Evolutionary conservation across 83 land plant species (phyloP).

Genomic region (Isoetes engelmannii): DNA sequence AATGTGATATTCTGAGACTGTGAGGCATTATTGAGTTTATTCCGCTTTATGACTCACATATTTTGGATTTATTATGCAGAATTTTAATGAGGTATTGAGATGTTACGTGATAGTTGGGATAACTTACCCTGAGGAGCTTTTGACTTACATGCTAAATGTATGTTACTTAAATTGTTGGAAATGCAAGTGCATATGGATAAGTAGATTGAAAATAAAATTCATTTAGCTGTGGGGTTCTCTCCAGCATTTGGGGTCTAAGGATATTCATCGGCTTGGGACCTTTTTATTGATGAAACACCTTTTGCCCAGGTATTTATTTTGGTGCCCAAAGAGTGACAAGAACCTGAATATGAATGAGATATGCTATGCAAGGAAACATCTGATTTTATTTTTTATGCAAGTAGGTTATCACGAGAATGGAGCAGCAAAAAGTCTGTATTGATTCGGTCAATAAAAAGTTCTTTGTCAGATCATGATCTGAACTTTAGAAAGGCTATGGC

Average conservation of each 20-base stretch:
- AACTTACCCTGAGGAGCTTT: conserved; percentile 81
- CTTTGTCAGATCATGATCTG: conserved; percentile 70
- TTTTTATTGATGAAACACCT: conserved; percentile 78
- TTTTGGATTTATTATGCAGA: conserved; percentile 38
- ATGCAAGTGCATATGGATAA: background rate
- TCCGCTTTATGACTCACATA: no score
- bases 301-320: conserved; percentile 64
- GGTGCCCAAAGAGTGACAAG: background rate
- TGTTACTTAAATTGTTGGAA: background rate
- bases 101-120: conserved; percentile 83
- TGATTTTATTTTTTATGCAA: conserved; percentile 1
- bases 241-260: conserved; percentile 45
- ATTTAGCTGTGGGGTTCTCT: background rate
- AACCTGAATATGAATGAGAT: no score
- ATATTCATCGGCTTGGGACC: conserved; percentile 68
- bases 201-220: background rate
- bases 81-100: conserved; percentile 76
- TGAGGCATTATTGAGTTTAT: no score
- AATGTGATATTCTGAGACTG: no score
- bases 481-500: conserved; percentile 67
- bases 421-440: conserved; percentile 47
- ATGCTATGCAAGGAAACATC: no score
- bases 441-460: conserved; percentile 55
- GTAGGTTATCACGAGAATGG: conserved; percentile 78
- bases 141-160: conserved; percentile 63